These are phyloP conservation scores for Phytophthora rubi DNA, from an alignment of 352 stramenopile genomes.

Conservation along the genomic window DNA sequence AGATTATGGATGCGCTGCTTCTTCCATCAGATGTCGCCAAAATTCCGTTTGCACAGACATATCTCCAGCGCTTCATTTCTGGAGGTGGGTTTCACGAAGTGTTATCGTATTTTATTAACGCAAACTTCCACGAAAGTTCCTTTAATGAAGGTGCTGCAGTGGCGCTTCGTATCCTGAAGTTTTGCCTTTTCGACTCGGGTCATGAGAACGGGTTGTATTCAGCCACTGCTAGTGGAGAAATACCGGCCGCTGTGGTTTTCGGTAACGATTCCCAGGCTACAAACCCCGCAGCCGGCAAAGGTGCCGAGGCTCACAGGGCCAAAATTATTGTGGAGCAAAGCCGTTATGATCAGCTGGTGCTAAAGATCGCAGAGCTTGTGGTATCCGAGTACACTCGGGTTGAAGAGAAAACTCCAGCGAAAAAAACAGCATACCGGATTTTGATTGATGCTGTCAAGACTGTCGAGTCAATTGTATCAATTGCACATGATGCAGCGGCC, in stretches of 20 bases:
- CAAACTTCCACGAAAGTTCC: constrained; percentile 69
- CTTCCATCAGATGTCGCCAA: constrained; percentile 73
- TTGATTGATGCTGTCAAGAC: constrained; percentile 88
- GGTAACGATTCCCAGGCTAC: constrained; percentile 24
- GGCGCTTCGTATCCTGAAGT: constrained; percentile 84
- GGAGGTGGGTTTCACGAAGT: constrained; percentile 85
- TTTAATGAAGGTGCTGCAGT: constrained; percentile 89
- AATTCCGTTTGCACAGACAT: constrained; percentile 63
- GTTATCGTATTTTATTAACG: constrained; percentile 80
- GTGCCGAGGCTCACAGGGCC: constrained; percentile 28
- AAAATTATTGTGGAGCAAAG: constrained; percentile 65
- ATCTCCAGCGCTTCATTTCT: constrained; percentile 76
- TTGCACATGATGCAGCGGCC: constrained; percentile 64
- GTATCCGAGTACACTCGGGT: constrained; percentile 69
- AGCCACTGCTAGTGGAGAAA: constrained; percentile 33
- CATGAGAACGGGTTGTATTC: constrained; percentile 57
- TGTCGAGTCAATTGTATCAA: constrained; percentile 79
- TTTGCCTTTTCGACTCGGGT: constrained; percentile 80
- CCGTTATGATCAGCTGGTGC: constrained; percentile 74
- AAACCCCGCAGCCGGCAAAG: constrained; percentile 4
- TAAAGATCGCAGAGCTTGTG: constrained; percentile 83
- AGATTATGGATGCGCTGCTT: constrained; percentile 87
- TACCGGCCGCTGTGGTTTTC: constrained; percentile 20
- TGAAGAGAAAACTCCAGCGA: constrained; percentile 35
- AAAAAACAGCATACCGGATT: constrained; percentile 72